Conservation (phyloP, 208 protist genomes). For the Leishmania amazonensis region DNA sequence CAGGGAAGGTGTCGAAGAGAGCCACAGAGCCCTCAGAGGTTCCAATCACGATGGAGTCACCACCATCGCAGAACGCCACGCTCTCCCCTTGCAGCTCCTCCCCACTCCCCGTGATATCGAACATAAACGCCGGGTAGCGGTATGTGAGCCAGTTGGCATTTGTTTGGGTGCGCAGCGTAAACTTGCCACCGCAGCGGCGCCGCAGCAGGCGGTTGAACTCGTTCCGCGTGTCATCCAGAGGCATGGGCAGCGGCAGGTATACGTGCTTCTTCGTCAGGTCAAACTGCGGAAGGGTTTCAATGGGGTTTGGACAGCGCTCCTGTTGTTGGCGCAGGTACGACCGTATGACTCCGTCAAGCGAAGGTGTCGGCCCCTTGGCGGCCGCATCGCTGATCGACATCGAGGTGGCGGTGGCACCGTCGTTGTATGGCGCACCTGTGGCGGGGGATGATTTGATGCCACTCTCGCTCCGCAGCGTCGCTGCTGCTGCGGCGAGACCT, state of each 20-base stretch:
- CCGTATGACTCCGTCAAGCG: conserved; percentile 64
- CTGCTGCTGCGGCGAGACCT: conserved; percentile 53
- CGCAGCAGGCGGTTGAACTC: conserved; percentile 65
- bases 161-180: conserved; percentile 51
- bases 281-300: conserved; percentile 89
- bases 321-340: conserved; percentile 88
- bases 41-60: conserved; percentile 76
- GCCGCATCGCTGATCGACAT: conserved; percentile 30
- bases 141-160: conserved; percentile 75
- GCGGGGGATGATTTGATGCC: conserved; percentile 15
- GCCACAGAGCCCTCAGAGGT: conserved; percentile 80
- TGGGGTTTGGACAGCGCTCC: conserved; percentile 77
- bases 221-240: conserved; percentile 70
- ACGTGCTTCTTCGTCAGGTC: conserved; percentile 83
- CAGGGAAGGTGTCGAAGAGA: conserved; percentile 84
- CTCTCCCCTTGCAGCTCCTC: conserved; percentile 77
- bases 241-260: conserved; percentile 57
- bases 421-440: background rate
- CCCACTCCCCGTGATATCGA: conserved; percentile 71
- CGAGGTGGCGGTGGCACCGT: conserved; percentile 14
- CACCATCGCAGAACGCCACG: conserved; percentile 81
- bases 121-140: conserved; percentile 80
- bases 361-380: conserved; percentile 27
- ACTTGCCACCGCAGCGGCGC: conserved; percentile 51
- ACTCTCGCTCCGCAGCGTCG: conserved; percentile 51